Base-by-base conservation (phyloP, 2,329 filamentous ascomycete species). In the Cladosporium cucumerinum region DNA sequence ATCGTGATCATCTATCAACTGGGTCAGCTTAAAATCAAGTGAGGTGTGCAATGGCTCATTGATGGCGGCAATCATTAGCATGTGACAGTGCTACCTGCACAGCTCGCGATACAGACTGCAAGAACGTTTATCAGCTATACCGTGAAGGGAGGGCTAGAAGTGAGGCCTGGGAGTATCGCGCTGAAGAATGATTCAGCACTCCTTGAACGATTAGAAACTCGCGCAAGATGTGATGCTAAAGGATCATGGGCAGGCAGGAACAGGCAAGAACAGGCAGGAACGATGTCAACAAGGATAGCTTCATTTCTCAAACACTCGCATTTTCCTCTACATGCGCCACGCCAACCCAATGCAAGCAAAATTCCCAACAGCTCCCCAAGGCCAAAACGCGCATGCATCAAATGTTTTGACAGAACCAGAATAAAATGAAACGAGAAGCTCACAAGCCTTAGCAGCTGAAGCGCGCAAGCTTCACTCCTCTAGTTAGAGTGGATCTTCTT, bases 401-500 rank as follows among this genome's bases (percentile, higher is more conserved):
- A 54, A 32, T 32, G 2, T 54, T 12, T 32, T 30, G 51, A 30
- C 51, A 51, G 12, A 58, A 58, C 26, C 23, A 4, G 34, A 16
- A 39, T 36, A 5, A 58, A 46, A 58, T 18, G 12, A 58, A 16
- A 39, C 36, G 12, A 46, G 18, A 30, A 12, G 55, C 32, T 54
- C 51, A 26, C 32, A 58, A 32, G 26, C 57, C 46, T 30, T 23
- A 26, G n/a, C 25, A 21, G 30, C 3, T 8, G 28, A 59, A 59
- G 34, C 57, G 12, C 30, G 18, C 26, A 61, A 21, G n/a, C 2
- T n/a, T 30, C 51, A 14, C 51, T 54, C 23, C n/a, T 57, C 68
- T 72, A 89, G 70, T 79, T 82, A 55, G 84, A 82, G 75, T 89
- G 92, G 77, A 97, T 78, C 85, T 99, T 99, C 85, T 90, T 96